Conservation (phyloP, 148 eudicot species). For the Vaccinium corymbosum region DNA sequence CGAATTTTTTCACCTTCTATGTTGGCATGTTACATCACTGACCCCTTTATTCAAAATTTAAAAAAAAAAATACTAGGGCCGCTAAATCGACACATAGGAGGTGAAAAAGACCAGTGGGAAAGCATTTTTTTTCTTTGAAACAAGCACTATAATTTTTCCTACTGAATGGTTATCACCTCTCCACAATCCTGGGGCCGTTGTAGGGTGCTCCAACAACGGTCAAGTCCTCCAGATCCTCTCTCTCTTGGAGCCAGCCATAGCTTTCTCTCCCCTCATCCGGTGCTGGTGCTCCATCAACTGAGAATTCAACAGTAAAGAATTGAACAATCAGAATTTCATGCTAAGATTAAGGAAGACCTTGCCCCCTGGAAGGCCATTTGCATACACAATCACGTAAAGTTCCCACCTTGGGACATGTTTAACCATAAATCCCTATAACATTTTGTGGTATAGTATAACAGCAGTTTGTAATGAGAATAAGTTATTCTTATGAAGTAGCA, state of each 20-base stretch:
- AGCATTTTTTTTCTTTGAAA: not conserved
- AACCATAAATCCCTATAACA: not conserved
- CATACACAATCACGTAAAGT: not conserved
- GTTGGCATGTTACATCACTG: not conserved
- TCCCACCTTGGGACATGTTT: not conserved
- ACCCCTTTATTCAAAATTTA: not conserved
- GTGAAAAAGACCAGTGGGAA: not conserved
- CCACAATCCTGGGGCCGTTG: slow-evolving; percentile 60
- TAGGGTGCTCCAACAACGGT: slow-evolving; percentile 53
- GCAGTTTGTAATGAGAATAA: not conserved
- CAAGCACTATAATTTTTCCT: not conserved
- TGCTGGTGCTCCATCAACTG: slow-evolving; percentile 37
- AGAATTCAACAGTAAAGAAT: not conserved
- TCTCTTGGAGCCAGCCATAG: slow-evolving; percentile 75
- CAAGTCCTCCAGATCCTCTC: slow-evolving; percentile 53
- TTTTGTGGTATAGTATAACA: not conserved
- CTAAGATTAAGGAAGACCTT: not conserved
- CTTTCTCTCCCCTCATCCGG: slow-evolving; percentile 44
- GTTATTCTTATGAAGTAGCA: not conserved
- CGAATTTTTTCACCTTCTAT: not conserved
- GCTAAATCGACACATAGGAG: not conserved
- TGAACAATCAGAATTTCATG: slow-evolving; percentile 4
- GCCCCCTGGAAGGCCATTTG: not conserved
- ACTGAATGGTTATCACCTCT: slow-evolving; percentile 17
- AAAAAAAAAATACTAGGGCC: not conserved